Conservation (phyloP, 768 basidiomycete species). For the Mycena albidolilacea region DNA sequence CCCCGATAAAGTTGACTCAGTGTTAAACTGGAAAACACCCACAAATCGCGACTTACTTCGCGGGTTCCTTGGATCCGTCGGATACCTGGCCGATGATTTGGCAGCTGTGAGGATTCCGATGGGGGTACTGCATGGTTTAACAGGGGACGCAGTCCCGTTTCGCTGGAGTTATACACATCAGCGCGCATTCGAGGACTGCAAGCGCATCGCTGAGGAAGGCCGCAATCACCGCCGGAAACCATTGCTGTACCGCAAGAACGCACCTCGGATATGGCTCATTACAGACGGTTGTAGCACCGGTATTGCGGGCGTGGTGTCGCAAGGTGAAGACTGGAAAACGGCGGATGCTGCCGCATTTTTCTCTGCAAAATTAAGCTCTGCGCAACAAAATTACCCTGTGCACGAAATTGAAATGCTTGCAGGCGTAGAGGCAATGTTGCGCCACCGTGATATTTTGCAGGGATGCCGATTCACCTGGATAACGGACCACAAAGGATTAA, state of each 20-base stretch:
- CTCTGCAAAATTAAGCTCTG: too few relatives aligned
- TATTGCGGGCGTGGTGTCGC: slow-evolving; percentile 5
- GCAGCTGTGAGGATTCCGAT: too few relatives aligned
- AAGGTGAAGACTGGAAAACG: slow-evolving; percentile 20
- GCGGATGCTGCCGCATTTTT: too few relatives aligned
- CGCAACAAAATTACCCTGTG: too few relatives aligned
- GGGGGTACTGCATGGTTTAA: neutral
- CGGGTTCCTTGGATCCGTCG: too few relatives aligned
- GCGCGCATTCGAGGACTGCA: slow-evolving; percentile 24
- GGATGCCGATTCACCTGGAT: too few relatives aligned
- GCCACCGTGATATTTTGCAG: too few relatives aligned
- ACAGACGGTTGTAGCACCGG: slow-evolving; percentile 19
- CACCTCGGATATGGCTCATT: slow-evolving; percentile 14
- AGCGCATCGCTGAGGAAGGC: slow-evolving; percentile 39
- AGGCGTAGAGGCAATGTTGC: too few relatives aligned
- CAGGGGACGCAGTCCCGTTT: slow-evolving; percentile 11
- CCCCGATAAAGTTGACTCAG: slow-evolving; percentile 56
- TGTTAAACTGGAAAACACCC: slow-evolving; percentile 50
- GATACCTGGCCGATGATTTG: too few relatives aligned
- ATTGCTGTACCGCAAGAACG: slow-evolving; percentile 31
- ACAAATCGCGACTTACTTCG: too few relatives aligned
- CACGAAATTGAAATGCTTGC: too few relatives aligned
- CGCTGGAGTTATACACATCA: neutral
- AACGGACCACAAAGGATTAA: too few relatives aligned
- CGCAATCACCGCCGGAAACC: slow-evolving; percentile 43